These are phyloP conservation scores for Colletotrichum acutatum DNA, from an alignment of 2,329 filamentous ascomycete genomes.

Conservation along the genomic window DNA sequence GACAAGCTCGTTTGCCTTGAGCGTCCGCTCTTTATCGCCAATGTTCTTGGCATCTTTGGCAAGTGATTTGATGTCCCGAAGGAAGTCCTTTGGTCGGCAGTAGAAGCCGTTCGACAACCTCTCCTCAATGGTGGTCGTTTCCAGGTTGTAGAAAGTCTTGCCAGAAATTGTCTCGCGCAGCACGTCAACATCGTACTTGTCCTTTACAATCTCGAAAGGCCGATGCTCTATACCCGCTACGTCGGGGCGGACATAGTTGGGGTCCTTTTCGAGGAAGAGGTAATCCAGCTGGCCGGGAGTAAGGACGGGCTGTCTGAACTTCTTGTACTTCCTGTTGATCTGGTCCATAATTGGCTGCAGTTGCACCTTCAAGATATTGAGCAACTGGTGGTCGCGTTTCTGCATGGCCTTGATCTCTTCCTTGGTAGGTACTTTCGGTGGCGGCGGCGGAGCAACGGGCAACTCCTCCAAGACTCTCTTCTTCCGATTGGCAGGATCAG, in stretches of 20 bases:
- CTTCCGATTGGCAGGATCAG: conserved; percentile 86
- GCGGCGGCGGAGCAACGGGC: conserved; percentile 77
- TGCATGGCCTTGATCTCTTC: conserved; percentile 84
- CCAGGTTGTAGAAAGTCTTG: conserved; percentile 95
- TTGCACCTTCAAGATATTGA: conserved; percentile 88
- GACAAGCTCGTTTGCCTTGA: conserved; percentile 91
- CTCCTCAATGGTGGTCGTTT: conserved; percentile 93
- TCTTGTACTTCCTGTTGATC: conserved; percentile 89
- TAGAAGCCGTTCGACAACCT: conserved; percentile 98
- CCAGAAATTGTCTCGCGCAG: conserved; percentile 79
- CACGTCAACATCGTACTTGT: conserved; percentile 82
- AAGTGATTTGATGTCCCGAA: conserved; percentile 86
- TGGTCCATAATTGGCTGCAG: conserved; percentile 98
- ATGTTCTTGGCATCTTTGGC: conserved; percentile 85
- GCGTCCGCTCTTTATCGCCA: conserved; percentile 83
- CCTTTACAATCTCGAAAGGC: conserved; percentile 83
- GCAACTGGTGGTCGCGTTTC: conserved; percentile 82
- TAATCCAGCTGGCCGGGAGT: conserved; percentile 80
- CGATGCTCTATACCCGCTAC: conserved; percentile 66
- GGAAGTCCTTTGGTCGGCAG: conserved; percentile 87
- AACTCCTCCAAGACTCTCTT: conserved; percentile 84
- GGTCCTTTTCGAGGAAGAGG: conserved; percentile 85
- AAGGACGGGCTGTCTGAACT: conserved; percentile 85
- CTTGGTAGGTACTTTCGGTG: conserved; percentile 76
- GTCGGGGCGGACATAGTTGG: conserved; percentile 72